Conservation (phyloP, 495 filamentous ascomycete species). For the Aspergillus bertholletiae region DNA sequence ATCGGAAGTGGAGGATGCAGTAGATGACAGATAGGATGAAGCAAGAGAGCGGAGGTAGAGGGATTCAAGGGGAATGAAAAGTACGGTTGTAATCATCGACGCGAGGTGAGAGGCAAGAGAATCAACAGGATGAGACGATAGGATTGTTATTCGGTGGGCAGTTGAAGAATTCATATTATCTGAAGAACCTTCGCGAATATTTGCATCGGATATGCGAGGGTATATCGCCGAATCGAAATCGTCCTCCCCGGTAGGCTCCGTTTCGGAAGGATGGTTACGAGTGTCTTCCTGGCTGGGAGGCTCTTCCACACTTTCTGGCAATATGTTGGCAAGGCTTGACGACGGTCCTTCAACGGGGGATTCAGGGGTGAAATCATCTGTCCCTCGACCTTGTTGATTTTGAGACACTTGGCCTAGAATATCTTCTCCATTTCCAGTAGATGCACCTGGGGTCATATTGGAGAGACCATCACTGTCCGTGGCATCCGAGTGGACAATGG, state of each 20-base stretch:
- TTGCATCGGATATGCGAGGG: conserved; percentile 16
- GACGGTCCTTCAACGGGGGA: conserved; percentile 3
- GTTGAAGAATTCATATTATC: conserved; percentile 5
- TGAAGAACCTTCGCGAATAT: conserved; percentile 10
- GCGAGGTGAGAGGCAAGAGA: conserved; percentile 44
- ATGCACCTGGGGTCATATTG: conserved; percentile 15
- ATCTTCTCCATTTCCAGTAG: conserved; percentile 16
- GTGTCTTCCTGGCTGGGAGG: conserved; percentile 25
- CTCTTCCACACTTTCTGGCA: conserved; percentile 37
- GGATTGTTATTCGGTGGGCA: conserved; percentile 45
- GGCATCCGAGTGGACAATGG: conserved; percentile 13
- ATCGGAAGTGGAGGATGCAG: conserved; percentile 22
- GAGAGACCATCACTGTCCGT: conserved; percentile 24
- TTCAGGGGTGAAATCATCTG: not conserved
- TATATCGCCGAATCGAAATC: conserved; percentile 13
- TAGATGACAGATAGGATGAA: conserved; percentile 33
- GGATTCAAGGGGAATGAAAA: conserved; percentile 47
- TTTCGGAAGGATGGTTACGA: conserved; percentile 8
- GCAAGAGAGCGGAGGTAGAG: conserved; percentile 46
- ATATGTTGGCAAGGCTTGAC: conserved; percentile 20
- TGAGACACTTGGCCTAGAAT: conserved; percentile 6
- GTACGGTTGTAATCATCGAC: conserved; percentile 35
- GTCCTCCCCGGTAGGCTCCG: conserved; percentile 7
- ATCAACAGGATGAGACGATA: conserved; percentile 46
- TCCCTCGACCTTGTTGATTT: conserved; percentile 10